Evolutionary conservation across 2,329 filamentous ascomycete species (phyloP), one percentile per base, ranked within the genome.

Genomic region (Cladosporium halotolerans): DNA sequence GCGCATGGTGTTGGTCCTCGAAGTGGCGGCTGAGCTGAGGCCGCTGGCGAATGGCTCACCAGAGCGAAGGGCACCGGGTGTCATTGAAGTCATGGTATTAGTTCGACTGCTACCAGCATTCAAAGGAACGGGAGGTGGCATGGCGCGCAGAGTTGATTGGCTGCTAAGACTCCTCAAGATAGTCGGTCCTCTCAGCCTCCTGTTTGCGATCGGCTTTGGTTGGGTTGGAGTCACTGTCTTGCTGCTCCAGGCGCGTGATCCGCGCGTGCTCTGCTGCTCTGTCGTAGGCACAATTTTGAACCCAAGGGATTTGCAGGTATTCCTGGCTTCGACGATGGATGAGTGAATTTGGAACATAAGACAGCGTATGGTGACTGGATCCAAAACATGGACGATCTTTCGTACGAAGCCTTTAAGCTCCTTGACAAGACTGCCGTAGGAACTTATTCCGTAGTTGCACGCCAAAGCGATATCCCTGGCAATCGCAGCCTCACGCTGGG

Each of bases 31-130:
- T 53, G 58, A 55, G 48, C 56, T 59, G 18, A 57, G 42, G 7
- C 39, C 48, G 18, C 48, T 51, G 2, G 76, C 78, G 66, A 93
- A 95, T 0, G 88, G 89, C 63, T 95, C 89, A 41, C 85, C 87
- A 7, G 89, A 95, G 19, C 88, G 83, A 43, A 89, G 89, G 1
- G 89, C 95, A n/a, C 68, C 69, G 6, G 71, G 65, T 14, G 70
- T 71, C 55, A 75, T 73, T 53, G 60, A 61, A 2, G 71, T 73
- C 68, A 77, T 67, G 11, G 76, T 77, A 61, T 79, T 80, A 9
- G 76, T 77, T 43, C 79, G 72, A 60, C 79, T 81, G 60, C 79
- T 81, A 16, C 70, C 68, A 18, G 69, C 68, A 52, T 73, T 72
- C 53, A 75, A 66, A 33, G 74, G 61, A n/a, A 74, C 68, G 1